A percentile compares a stretch with the other conserved stretches of the same genome.
Evolutionary conservation across 768 basidiomycete genomes (phyloP).

Genomic region (Kwoniella heveanensis): DNA sequence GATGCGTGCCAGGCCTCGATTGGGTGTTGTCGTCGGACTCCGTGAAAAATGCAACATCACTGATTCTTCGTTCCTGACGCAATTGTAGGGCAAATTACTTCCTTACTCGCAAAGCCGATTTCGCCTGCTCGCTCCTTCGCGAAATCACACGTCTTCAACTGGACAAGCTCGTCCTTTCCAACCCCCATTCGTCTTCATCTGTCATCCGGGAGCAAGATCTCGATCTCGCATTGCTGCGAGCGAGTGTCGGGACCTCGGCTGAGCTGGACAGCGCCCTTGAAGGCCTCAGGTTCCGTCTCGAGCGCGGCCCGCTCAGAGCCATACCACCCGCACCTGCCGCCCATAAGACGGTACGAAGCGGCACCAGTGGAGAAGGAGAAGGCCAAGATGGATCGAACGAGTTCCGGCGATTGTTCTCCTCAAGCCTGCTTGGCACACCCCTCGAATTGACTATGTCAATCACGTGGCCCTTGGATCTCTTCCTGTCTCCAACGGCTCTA

Average conservation of each 20-base stretch:
- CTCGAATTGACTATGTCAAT: constrained; percentile 70
- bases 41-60: too few species aligned
- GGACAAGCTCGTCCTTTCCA: constrained; percentile 70
- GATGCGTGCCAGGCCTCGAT: background rate
- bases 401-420: constrained; percentile 56
- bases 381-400: constrained; percentile 30
- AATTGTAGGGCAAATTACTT: constrained; percentile 88
- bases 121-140: constrained; percentile 76
- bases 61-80: too few species aligned
- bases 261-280: constrained; percentile 80
- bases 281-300: constrained; percentile 72
- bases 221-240: constrained; percentile 79
- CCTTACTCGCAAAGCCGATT: constrained; percentile 83
- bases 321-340: constrained; percentile 74
- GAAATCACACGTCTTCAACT: constrained; percentile 83
- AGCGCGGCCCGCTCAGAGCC: constrained; percentile 78
- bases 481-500: constrained; percentile 75
- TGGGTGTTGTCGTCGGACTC: too few species aligned
- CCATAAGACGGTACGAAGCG: constrained; percentile 11
- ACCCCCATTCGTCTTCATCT: constrained; percentile 61
- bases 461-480: constrained; percentile 86
- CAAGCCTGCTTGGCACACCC: constrained; percentile 76
- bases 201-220: constrained; percentile 89
- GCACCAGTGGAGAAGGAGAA: background rate
- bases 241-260: constrained; percentile 83